A percentile compares a stretch with the other conserved stretches of the same genome.
These are phyloP conservation scores for Beauveria scarabaeidicola DNA, from an alignment of 2,329 filamentous ascomycete species.

Conservation along the genomic window DNA sequence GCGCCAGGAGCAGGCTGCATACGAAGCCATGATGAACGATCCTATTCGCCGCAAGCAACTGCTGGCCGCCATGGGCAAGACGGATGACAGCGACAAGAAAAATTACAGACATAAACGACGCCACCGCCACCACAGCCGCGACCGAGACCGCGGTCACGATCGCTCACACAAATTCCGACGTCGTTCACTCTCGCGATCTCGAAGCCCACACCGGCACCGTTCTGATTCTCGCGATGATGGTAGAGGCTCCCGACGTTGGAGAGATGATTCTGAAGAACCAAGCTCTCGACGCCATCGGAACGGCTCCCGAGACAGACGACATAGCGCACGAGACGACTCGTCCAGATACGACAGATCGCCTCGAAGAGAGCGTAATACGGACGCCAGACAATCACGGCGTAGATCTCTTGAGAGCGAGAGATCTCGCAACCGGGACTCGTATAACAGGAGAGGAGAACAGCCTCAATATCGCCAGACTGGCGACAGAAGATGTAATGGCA, in stretches of 20 bases:
- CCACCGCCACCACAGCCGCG: conserved; percentile 35
- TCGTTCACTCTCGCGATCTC: conserved; percentile 38
- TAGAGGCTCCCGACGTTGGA: conserved; percentile 14
- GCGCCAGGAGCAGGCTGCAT: conserved; percentile 76
- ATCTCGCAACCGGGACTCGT: background rate
- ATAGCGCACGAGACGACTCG: conserved; percentile 14
- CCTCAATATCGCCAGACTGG: background rate
- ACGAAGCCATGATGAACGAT: conserved; percentile 73
- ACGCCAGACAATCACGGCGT: conserved; percentile 1
- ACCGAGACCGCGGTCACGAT: conserved; percentile 32
- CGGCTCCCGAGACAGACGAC: conserved; percentile 14
- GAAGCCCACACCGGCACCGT: conserved; percentile 29
- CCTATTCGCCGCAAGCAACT: conserved; percentile 59
- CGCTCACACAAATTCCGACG: conserved; percentile 31
- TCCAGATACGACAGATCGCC: conserved; percentile 12
- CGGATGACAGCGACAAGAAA: conserved; percentile 35
- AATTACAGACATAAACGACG: conserved; percentile 34
- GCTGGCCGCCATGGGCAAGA: conserved; percentile 53
- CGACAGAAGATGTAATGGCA: background rate
- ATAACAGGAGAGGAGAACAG: conserved; percentile 7
- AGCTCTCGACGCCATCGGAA: conserved; percentile 15
- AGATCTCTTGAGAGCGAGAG: background rate
- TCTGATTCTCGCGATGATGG: conserved; percentile 21
- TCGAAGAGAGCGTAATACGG: conserved; percentile 12
- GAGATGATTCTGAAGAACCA: conserved; percentile 19